Base-by-base conservation (phyloP, 75 land plant genomes). In the Cunninghamia lanceolata region DNA sequence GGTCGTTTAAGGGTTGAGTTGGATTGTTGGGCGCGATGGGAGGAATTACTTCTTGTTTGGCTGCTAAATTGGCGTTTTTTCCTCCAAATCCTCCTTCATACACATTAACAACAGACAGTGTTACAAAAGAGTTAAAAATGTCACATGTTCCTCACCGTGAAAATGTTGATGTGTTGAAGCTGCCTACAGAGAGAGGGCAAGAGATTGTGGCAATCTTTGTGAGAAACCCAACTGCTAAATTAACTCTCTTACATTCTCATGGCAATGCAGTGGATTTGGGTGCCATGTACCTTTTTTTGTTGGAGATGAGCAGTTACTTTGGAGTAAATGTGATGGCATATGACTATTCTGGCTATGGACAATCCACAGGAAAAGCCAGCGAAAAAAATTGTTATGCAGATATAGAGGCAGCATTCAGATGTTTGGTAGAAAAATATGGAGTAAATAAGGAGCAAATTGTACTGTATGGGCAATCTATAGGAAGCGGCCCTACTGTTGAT, bases 391-490 rank as follows among this genome's bases (percentile, higher is more conserved):
- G 93, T 30, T 94, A 93, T 84, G 95, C 95, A 63, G 96, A 94
- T 87, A 92, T 94, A 84, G 96, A 94, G 78, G 94, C 96, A 45
- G 93, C 89, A 2, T 94, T 92, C 86, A 85, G 90, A 83, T 93
- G 95, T 85, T 88, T 94, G 53, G 90, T 92, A 88, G 90, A 88
- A 75, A 85, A 90, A 71, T 94, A 94, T 88, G 95, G 90, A 40
- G 90, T 89, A 32, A 88, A 85, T 85, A 90, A 94, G 85, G 95
- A 93, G 45, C 86, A 94, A 77, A 38, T 94, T 84, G 89, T 94
- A 74, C 86, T 94, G 39, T 94, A 94, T 92, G 96, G 96, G 34
- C 96, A 94, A 56, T 94, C 96, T 39, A 93, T 94, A 83, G 96
- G 96, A 40, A 94, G 95, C 89, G 96, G 96, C 21, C 96, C 96